Base-by-base conservation (phyloP, 2,329 filamentous ascomycete genomes). In the Hymenoscyphus linearis region DNA sequence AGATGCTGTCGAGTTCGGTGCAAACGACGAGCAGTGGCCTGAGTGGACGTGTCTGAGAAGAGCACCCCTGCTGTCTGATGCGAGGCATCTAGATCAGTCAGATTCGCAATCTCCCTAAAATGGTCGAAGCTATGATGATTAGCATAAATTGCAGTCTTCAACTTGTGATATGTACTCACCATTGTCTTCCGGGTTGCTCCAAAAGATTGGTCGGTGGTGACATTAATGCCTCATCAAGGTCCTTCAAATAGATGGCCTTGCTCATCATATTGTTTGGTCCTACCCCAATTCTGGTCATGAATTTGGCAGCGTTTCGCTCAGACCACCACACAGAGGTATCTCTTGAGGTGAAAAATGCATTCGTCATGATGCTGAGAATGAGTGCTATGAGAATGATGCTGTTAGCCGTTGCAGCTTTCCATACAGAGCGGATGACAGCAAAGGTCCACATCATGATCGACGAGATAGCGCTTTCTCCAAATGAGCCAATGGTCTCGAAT, bases 201-300 rank as follows among this genome's bases (percentile, higher is more conserved):
- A 53, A 44, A 2, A 68, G 31, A 13, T 65, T 63, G 9, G 60
- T 62, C 3, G 67, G 64, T n/a, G 67, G 54, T 36, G 68, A 69
- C 5, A 64, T 69, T 12, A 73, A 63, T 25, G 83, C 85, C 64
- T 89, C 84, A 62, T 92, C 87, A 56, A 98, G 79, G 73, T 98
- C 93, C 57, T 81, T 81, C 60, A 97, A 76, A 72, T 95, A 96
- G 27, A 99, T 85, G 9, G 90, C 86, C 74, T 88, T 91, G 75
- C 88, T 90, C 90, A 97, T 93, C 64, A 88, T 83, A 22, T 82
- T 75, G 67, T 96, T 89, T 7, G 93, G 91, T 2, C 84, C 82
- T 7, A 98, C 86, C 10, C 93, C 93, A 14, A 98, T 77, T 13
- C 87, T 82, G 36, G 80, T 79, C 91, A 99, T 95, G 74, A 93